Base-by-base conservation (phyloP, 305 asterid genomes). In the Fraxinus sp. region DNA sequence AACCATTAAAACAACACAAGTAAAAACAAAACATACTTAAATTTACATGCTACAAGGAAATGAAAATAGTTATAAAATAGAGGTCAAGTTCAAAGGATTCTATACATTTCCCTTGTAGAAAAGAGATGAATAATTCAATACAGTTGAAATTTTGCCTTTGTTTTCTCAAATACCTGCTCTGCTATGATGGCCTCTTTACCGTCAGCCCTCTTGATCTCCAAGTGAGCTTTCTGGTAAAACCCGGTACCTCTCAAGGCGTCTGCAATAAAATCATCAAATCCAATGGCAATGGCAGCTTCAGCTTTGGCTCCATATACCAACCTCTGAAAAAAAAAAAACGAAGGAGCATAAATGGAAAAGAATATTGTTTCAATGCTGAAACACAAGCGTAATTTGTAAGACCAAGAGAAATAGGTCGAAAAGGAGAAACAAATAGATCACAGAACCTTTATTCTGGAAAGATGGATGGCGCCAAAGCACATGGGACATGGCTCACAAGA, bases 401-500 rank as follows among this genome's bases (percentile, higher is more conserved):
- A 55, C 22, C 7, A 13, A 71, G 30, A 36, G n/a, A 30, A 9
- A 8, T 32, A 35, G 26, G 49, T 39, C 66, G 28, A 35, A 24
- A 49, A 75, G 49, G 74, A 73, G 13, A 81, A 30, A 24, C 68
- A 33, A 68, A 74, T 10, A 22, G 74, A 68, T 52, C n/a, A 64
- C 18, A 35, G 14, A 57, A 93, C 98, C 98, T 93, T 95, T 81
- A 94, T 78, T 90, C 97, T 89, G 28, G 98, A 96, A 78, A 94
- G 97, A 86, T 94, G 98, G 89, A 96, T 94, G 59, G 99, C 98
- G n/a, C 98, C 98, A 76, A 94, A 93, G 90, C 99, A 96, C 99
- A 96, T 96, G 5, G 98, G 98, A 80, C 99, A 94, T 13, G 99
- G 99, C 88, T 96, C 98, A 78, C 97, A 96, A 13, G 99, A 96